Evolutionary conservation across 75 land plant genomes (phyloP), one percentile per base, ranked within the genome.

Genomic region (Cryptomeria japonica): DNA sequence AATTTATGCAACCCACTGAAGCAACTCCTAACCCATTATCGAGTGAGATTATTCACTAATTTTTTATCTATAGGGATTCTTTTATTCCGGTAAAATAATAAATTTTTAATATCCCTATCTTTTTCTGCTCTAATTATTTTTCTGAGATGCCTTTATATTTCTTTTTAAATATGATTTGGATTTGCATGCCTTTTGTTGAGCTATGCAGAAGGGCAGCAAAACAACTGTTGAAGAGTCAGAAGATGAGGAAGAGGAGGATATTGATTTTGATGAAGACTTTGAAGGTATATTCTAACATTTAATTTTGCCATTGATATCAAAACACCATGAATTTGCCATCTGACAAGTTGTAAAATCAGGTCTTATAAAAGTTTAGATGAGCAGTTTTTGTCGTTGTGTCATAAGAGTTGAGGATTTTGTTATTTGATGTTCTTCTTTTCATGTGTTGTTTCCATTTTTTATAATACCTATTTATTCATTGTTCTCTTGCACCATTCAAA

Each of bases 261-360:
- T 95, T 91, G 95, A 95, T 42, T 91, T 94, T 87, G 95, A 95
- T 88, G 96, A 95, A 68, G 96, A 95, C 77, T 94, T 94, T 86
- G 96, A 94, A 92, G 96, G 96, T 94, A 86, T 18, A 6, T 85
- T 85, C 15, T 34, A 49, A 80, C 25, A 25, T 80, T 42, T 80
- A 80, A 44, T 80, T 7, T 42, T 80, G 28, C 31, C 11, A 9
- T 9, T 72, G 37, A 73, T 32, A 73, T 73, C 11, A 32, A 73
- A 73, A 73, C 37, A 73, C 34, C 9, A 73, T 73, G 37, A 34
- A 12, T 11, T 73, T 5, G 6, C 36, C 9, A 13, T 73, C 77
- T 13, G 13, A 73, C 77, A 22, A 73, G 37, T 73, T 32, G 37
- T 37, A 73, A 31, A 73, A 31, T 22, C 37, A 32, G 37, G 14